These are phyloP conservation scores for Gonapodya prolifera DNA, from an alignment of 192 early-diverging fungal species.

Conservation along the genomic window DNA sequence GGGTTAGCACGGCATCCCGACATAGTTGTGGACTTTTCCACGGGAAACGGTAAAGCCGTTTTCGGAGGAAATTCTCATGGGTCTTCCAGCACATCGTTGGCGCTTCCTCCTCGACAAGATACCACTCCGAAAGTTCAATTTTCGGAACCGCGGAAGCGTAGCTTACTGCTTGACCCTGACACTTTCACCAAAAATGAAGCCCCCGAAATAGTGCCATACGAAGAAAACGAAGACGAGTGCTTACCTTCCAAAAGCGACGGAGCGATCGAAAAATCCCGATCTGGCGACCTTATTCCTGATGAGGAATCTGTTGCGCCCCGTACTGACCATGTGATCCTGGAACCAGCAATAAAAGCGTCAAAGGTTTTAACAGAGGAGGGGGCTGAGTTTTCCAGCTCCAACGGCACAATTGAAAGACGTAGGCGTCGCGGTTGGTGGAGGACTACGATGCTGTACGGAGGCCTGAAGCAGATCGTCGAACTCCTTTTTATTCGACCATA, in stretches of 20 bases:
- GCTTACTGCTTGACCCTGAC: background rate
- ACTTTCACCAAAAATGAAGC: background rate
- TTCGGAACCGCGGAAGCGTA: background rate
- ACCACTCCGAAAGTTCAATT: background rate
- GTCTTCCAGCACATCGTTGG: background rate
- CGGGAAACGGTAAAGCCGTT: background rate
- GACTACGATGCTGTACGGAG: background rate
- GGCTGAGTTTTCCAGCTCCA: background rate
- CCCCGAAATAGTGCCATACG: too few relatives aligned
- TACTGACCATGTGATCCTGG: background rate
- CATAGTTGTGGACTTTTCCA: background rate
- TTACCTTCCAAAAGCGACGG: too few relatives aligned
- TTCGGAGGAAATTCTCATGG: background rate
- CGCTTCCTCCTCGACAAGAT: too few relatives aligned
- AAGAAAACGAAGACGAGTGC: background rate
- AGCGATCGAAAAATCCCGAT: background rate
- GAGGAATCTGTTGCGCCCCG: background rate
- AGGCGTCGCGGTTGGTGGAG: too few relatives aligned
- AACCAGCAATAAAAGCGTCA: background rate
- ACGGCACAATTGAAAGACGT: background rate
- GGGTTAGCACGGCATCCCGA: background rate
- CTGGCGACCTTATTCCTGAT: background rate
- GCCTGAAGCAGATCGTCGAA: background rate
- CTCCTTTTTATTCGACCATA: background rate
- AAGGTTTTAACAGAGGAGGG: background rate